Evolutionary conservation across 78 protist genomes (phyloP).

Genomic region (Corallochytrium limacisporum): DNA sequence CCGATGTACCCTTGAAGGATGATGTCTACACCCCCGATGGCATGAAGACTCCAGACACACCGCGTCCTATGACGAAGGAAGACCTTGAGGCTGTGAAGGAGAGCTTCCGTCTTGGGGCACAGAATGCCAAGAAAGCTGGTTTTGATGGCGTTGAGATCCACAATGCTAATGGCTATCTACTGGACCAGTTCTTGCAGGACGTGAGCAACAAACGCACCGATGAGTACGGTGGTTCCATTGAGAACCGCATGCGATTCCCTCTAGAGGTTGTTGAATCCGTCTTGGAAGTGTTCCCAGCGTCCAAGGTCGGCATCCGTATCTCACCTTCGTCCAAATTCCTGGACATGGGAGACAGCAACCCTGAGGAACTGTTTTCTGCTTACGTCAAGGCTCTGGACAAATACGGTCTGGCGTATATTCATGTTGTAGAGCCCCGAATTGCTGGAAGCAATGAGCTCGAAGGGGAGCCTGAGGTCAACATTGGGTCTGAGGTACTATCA

Average conservation of each 20-base stretch:
- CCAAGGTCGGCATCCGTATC: background rate
- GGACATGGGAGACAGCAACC: background rate
- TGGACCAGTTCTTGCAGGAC: slow-evolving; percentile 44
- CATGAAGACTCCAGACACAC: background rate
- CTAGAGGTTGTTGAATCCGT: slow-evolving; percentile 31
- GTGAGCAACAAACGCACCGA: slow-evolving; percentile 61
- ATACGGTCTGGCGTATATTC: too few species aligned
- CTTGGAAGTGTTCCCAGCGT: background rate
- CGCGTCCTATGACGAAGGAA: slow-evolving; percentile 30
- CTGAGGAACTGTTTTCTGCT: background rate
- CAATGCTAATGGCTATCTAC: slow-evolving; percentile 74
- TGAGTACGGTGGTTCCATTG: slow-evolving; percentile 65
- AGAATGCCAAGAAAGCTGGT: slow-evolving; percentile 47
- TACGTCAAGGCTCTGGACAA: too few species aligned
- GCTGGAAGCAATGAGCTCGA: too few species aligned
- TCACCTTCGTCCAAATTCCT: background rate
- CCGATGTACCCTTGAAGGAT: background rate
- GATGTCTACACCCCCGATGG: background rate
- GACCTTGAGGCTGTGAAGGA: too few species aligned
- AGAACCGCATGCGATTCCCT: slow-evolving; percentile 42
- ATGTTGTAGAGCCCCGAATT: too few species aligned
- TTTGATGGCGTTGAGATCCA: slow-evolving; percentile 81
- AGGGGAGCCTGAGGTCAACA: too few species aligned
- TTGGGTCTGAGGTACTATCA: too few species aligned
- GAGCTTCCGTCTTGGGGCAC: slow-evolving; percentile 48